Evolutionary conservation across 805 yeast genomes (phyloP), one percentile per base, ranked within the genome.

Genomic region (Blastobotrys chiropterorum): DNA sequence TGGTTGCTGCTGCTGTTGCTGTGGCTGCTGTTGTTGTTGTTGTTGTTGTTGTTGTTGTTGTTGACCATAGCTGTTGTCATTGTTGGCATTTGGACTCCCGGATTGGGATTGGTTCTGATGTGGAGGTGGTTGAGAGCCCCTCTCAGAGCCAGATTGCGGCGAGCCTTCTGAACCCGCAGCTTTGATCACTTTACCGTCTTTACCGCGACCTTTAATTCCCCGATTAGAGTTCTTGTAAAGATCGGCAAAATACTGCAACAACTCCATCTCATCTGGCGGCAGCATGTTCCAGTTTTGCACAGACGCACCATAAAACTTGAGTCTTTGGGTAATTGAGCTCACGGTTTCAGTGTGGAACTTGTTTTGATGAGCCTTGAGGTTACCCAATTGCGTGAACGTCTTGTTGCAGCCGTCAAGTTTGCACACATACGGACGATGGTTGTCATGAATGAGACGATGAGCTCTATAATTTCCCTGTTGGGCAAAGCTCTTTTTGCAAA

Each of bases 161-260:
- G 52, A 15, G 50, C 34, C 34, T 26, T 26, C 34, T 6, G 34
- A 26, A 5, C 34, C 34, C 11, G 34, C 5, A 11, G 34, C 34
- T 11, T 26, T 26, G 34, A 26, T 48, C 4, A 57, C 54, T 44
- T 59, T 57, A 8, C 62, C 64, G 22, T 72, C 73, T 61, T 81
- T 86, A 3, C 97, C 97, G 53, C 97, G 78, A 22, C 97, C 97
- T 59, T 87, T 82, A 55, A 90, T 90, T 16, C 97, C 97, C 62
- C 88, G 81, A 64, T 90, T 90, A 44, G 94, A 80, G 66, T 90
- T 89, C 67, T 88, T 88, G 71, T 92, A 90, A 52, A 90, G 74
- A 40, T 81, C 78, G 43, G 90, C 82, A 68, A 90, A 88, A 68
- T 92, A 90, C 31, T 80, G 77, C 60, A 90, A 74, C 59, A 89